Evolutionary conservation across 805 yeast species (phyloP), one percentile per base, ranked within the genome.

Genomic region (Candida coquimbonensis): DNA sequence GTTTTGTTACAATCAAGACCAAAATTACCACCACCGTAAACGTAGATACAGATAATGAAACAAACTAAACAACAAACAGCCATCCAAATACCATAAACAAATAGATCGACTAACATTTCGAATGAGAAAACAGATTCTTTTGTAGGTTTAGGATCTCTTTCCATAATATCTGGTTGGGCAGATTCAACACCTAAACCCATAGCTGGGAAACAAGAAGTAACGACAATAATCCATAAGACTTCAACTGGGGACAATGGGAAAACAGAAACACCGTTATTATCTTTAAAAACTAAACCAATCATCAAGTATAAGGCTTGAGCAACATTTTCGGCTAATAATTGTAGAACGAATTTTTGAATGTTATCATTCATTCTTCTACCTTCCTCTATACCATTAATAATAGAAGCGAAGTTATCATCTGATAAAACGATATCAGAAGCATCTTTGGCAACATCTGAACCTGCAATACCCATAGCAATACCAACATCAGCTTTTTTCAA

Each of bases 391-490:
- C 88, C 91, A 61, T 81, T 80, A 45, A 83, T 71, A 59, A 84
- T 84, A 16, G 90, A 82, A 5, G 90, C 86, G 64, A 84, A 84
- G 62, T 84, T 84, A 66, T 85, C 81, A 61, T 84, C 91, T 21
- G 83, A 74, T 42, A 84, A 70, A 16, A 84, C 86, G 62, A 84
- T 82, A 62, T 84, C 91, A 39, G 85, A 73, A 7, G 89, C 88
- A 61, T 83, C 87, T 61, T 84, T 84, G n/a, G 91, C 91, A 36
- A 84, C 91, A 67, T 84, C 91, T 12, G 87, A 80, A 6, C 91
- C 91, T 49, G 82, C 77, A 66, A 78, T 69, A 40, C 91, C 91
- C 91, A 84, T 84, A 11, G 91, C 88, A 62, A 84, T 83, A 53
- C 91, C 91, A 46, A 84, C 87, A 63, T 84, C 89, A 4, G 91